phyloP scores from a whole-genome alignment of 805 yeast species.

The Scheffersomyces lignosus region DNA sequence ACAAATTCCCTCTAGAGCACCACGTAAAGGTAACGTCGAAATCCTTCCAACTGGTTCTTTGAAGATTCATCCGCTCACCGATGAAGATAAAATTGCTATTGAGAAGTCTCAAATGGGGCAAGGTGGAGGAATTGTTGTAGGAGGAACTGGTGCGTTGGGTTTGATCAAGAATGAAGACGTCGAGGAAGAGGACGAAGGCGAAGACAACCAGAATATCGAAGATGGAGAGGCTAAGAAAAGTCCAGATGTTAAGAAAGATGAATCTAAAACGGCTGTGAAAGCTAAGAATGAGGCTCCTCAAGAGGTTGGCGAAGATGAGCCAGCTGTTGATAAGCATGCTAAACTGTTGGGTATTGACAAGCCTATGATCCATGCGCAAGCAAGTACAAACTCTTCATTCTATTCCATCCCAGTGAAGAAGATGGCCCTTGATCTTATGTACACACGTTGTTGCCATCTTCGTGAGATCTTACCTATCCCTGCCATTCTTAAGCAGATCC shows the following conservation, averaged over 20 bases:
- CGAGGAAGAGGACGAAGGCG: slow-evolving; percentile 1
- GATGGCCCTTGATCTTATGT: slow-evolving; percentile 67
- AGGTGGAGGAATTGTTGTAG: slow-evolving; percentile 75
- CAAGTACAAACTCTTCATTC: slow-evolving; percentile 5
- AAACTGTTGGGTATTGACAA: slow-evolving; percentile 29
- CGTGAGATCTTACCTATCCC: slow-evolving; percentile 92
- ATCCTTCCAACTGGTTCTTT: slow-evolving; percentile 54
- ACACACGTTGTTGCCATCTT: slow-evolving; percentile 90
- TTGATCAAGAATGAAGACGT: slow-evolving; percentile 24
- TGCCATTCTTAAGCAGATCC: slow-evolving; percentile 79
- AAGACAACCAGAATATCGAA: slow-evolving; percentile 1
- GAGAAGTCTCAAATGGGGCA: slow-evolving; percentile 39
- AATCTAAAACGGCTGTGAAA: background rate
- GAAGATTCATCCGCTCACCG: slow-evolving; percentile 53
- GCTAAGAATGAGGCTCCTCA: no score
- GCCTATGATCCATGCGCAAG: slow-evolving; percentile 24
- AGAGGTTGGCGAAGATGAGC: slow-evolving; percentile 19
- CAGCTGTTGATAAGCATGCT: slow-evolving; percentile 24
- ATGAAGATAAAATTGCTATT: slow-evolving; percentile 49
- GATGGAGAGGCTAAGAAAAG: slow-evolving; percentile 6
- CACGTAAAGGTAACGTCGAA: slow-evolving; percentile 74
- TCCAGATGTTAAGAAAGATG: slow-evolving; percentile 8
- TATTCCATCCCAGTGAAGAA: slow-evolving; percentile 39
- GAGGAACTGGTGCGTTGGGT: slow-evolving; percentile 70
- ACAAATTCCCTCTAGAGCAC: slow-evolving; percentile 85